Conservation (phyloP, 2,329 filamentous ascomycete species). For the Fusarium buharicum region DNA sequence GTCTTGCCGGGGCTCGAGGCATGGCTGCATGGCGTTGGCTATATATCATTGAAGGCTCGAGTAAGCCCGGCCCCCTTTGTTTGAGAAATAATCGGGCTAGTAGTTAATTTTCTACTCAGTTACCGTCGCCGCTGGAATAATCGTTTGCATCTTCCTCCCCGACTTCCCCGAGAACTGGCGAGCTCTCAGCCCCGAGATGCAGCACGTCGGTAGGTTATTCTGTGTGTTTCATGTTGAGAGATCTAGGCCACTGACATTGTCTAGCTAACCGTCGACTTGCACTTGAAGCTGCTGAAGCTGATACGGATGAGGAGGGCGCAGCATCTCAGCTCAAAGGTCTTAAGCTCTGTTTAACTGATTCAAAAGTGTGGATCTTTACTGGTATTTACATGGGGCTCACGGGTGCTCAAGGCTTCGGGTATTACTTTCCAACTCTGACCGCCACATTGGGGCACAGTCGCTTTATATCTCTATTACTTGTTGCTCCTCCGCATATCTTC, state of each 20-base stretch:
- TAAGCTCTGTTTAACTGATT: constrained; percentile 50
- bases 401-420: constrained; percentile 55
- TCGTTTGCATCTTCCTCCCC: background rate
- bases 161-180: constrained; percentile 4
- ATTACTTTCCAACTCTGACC: constrained; percentile 28
- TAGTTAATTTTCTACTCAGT: background rate
- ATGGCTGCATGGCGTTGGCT: constrained; percentile 52
- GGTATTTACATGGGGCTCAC: constrained; percentile 60
- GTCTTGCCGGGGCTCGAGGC: constrained; percentile 32
- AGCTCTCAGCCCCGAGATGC: background rate
- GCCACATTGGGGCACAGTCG: constrained; percentile 29
- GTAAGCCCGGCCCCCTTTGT: background rate
- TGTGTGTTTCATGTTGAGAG: too few species aligned
- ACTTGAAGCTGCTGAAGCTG: background rate
- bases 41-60: constrained; percentile 70
- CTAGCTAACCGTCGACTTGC: background rate
- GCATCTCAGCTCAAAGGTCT: background rate
- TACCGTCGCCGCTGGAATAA: background rate
- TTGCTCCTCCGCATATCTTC: constrained; percentile 55
- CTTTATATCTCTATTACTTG: constrained; percentile 40
- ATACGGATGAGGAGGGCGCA: background rate
- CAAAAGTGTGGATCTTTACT: constrained; percentile 59
- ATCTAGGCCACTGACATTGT: background rate
- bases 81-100: background rate
- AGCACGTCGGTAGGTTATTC: background rate